phyloP scores from a whole-genome alignment of 768 basidiomycete species.

The Amanita polypyramis region DNA sequence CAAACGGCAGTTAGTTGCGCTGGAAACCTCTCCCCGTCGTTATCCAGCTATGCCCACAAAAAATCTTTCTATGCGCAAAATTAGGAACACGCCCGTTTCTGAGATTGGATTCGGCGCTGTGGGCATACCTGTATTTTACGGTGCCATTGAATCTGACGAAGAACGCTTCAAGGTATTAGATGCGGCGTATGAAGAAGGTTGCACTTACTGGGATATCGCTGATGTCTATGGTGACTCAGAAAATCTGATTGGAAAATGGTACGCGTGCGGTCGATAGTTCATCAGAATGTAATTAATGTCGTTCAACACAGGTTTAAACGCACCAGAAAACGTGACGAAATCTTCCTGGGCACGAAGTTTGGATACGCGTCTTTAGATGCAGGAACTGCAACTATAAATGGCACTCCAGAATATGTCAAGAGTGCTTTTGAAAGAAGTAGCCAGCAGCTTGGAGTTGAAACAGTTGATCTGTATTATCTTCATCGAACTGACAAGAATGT shows the following conservation, averaged over 20 bases:
- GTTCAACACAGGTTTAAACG: constrained; percentile 30
- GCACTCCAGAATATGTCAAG: constrained; percentile 27
- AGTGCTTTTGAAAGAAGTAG: constrained; percentile 24
- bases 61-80: constrained; percentile 18
- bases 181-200: constrained; percentile 28
- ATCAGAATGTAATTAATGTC: neutral
- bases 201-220: constrained; percentile 40
- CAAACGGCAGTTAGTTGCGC: too few relatives aligned
- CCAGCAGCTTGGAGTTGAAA: constrained; percentile 21
- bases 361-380: constrained; percentile 11
- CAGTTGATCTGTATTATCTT: constrained; percentile 29
- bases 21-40: too few relatives aligned
- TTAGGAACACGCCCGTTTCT: constrained; percentile 35
- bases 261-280: neutral
- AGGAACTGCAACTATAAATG: constrained; percentile 12
- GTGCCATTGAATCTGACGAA: constrained; percentile 37
- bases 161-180: constrained; percentile 50
- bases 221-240: constrained; percentile 36
- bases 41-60: neutral
- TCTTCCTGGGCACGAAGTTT: constrained; percentile 54
- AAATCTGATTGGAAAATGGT: constrained; percentile 36
- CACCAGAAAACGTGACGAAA: constrained; percentile 38
- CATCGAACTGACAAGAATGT: constrained; percentile 19
- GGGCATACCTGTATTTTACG: constrained; percentile 40
- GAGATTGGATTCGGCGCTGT: constrained; percentile 54